Conservation (phyloP, 441 rosid species). For the Adansonia madagascariensis region DNA sequence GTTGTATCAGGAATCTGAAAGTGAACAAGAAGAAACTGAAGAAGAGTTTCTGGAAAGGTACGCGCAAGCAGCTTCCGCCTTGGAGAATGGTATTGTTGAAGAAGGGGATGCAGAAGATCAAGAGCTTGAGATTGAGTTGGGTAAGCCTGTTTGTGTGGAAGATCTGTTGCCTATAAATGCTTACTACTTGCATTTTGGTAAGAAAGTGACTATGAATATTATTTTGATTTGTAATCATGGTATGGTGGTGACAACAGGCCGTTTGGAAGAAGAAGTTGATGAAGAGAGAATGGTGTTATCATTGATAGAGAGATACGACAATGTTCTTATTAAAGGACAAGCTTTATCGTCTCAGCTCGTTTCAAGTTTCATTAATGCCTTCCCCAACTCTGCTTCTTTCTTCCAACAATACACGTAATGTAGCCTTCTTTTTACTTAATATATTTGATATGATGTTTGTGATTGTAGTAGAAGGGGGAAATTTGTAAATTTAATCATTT, state of each 20-base stretch:
- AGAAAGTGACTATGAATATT: not conserved
- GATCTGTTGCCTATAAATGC: not conserved
- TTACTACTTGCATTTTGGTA: not conserved
- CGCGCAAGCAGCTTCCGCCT: slow-evolving; percentile 72
- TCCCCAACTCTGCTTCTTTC: slow-evolving; percentile 45
- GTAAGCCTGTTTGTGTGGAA: slow-evolving; percentile 40
- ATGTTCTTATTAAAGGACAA: slow-evolving; percentile 40
- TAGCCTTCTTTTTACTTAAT: not conserved
- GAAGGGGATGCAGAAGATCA: slow-evolving; percentile 74
- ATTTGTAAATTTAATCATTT: not conserved
- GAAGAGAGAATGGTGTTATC: slow-evolving; percentile 43
- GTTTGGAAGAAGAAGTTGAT: slow-evolving; percentile 52
- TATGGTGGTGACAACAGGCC: slow-evolving; percentile 45
- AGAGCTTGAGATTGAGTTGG: slow-evolving; percentile 67
- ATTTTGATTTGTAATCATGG: not conserved
- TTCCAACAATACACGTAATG: slow-evolving; percentile 34
- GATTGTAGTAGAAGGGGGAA: not conserved
- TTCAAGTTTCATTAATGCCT: slow-evolving; percentile 49
- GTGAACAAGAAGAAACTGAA: slow-evolving; percentile 77
- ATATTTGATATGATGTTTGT: slow-evolving; percentile 1
- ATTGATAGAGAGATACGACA: slow-evolving; percentile 57
- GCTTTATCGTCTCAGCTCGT: slow-evolving; percentile 46
- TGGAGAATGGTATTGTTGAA: slow-evolving; percentile 58
- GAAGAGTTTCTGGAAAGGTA: slow-evolving; percentile 85
- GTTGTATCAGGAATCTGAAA: slow-evolving; percentile 70